These are phyloP conservation scores for Cytospora mali DNA, from an alignment of 2,329 filamentous ascomycete genomes.

Conservation along the genomic window DNA sequence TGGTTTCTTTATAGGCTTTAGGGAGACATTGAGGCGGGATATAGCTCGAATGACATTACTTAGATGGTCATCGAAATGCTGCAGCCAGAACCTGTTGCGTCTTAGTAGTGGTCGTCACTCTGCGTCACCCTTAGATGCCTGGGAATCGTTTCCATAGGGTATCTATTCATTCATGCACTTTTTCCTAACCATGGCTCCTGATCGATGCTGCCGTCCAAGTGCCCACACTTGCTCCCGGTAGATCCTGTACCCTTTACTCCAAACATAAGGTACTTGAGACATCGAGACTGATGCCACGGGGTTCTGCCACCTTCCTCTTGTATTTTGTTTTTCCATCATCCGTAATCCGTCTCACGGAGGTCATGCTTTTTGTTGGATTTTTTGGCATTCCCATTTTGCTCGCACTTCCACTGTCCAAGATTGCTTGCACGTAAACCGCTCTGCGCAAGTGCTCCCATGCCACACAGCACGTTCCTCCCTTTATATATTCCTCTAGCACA, in stretches of 20 bases:
- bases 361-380: no score
- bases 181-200: not conserved
- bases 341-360: not conserved
- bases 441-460: not conserved
- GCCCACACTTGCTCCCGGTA: not conserved
- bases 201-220: constrained; percentile 6
- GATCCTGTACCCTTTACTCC: not conserved
- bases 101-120: not conserved
- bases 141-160: constrained; percentile 2
- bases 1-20: no score
- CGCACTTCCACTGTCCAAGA: not conserved
- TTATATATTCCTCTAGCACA: not conserved
- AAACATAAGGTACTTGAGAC: not conserved
- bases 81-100: not conserved
- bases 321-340: not conserved
- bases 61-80: not conserved
- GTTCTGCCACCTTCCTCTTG: not conserved
- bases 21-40: not conserved
- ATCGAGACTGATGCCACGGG: not conserved
- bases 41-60: not conserved
- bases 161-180: constrained; percentile 15
- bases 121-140: not conserved
- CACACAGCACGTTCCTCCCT: not conserved
- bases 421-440: not conserved
- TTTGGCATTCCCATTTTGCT: not conserved